A percentile compares a stretch with the other conserved stretches of the same genome.
These are phyloP conservation scores for Euphrasia confusa DNA, from an alignment of 257 asterid genomes.

Conservation along the genomic window DNA sequence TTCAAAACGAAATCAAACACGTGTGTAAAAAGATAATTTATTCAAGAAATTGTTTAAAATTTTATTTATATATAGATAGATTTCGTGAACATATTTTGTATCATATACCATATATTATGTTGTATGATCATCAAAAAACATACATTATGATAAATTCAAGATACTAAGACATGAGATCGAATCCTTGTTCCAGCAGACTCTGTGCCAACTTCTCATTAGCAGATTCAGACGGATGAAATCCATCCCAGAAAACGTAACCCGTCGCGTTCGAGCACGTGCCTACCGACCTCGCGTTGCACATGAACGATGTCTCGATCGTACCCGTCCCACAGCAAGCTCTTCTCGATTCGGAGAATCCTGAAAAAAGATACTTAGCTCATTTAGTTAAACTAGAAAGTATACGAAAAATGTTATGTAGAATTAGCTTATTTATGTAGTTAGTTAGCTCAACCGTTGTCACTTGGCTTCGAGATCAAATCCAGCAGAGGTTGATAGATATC, in stretches of 20 bases:
- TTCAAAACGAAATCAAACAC: too few relatives aligned
- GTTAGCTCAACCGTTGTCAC: constrained; percentile 38
- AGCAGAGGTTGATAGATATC: constrained; percentile 71
- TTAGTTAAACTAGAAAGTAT: neutral
- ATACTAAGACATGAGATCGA: constrained; percentile 2
- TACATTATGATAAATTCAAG: neutral
- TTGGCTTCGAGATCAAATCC: constrained; percentile 50
- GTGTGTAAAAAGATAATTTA: too few relatives aligned
- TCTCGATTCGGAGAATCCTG: constrained; percentile 73
- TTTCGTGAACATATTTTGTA: too few relatives aligned
- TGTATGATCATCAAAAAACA: too few relatives aligned
- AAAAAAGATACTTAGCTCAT: neutral
- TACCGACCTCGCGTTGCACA: constrained; percentile 55
- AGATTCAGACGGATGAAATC: constrained; percentile 67
- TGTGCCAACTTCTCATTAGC: constrained; percentile 44
- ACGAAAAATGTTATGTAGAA: too few relatives aligned
- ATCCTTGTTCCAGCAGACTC: constrained; percentile 1
- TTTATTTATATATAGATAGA: too few relatives aligned
- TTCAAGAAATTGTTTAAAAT: too few relatives aligned
- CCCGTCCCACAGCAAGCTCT: constrained; percentile 84
- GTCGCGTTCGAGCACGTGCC: constrained; percentile 86
- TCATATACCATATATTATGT: too few relatives aligned
- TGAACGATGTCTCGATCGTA: constrained; percentile 49
- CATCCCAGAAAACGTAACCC: constrained; percentile 70
- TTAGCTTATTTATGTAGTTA: neutral